Conservation (phyloP, 768 basidiomycete genomes). For the Russula olivacea region DNA sequence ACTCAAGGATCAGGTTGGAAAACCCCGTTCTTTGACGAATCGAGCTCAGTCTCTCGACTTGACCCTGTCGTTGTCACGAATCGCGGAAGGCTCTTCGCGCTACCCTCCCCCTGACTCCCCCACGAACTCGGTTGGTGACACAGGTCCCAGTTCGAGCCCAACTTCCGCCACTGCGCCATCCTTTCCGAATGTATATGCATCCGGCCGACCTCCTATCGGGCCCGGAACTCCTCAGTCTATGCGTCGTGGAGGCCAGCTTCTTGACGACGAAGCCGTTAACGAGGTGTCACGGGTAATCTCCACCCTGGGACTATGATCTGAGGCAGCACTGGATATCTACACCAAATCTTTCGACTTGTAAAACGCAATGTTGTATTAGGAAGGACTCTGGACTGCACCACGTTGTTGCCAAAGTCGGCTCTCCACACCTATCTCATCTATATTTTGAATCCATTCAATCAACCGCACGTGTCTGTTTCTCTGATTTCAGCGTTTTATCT, state of each 20-base stretch:
- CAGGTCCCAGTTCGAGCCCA: slow-evolving; percentile 74
- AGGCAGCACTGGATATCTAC: slow-evolving; percentile 17
- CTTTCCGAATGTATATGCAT: slow-evolving; percentile 79
- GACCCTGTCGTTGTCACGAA: slow-evolving; percentile 76
- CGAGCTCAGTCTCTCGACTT: slow-evolving; percentile 88
- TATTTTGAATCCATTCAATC: slow-evolving; percentile 18
- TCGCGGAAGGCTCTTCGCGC: slow-evolving; percentile 59
- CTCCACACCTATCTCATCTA: slow-evolving; percentile 18
- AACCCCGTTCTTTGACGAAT: slow-evolving; percentile 77
- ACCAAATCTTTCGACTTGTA: slow-evolving; percentile 18
- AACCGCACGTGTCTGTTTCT: slow-evolving; percentile 10
- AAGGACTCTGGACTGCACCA: slow-evolving; percentile 25
- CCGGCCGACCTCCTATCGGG: slow-evolving; percentile 34
- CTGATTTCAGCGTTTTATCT: slow-evolving; percentile 25
- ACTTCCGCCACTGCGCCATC: slow-evolving; percentile 70
- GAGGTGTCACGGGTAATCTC: slow-evolving; percentile 76
- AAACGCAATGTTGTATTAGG: slow-evolving; percentile 24
- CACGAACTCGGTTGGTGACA: slow-evolving; percentile 69
- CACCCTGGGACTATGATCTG: slow-evolving; percentile 35
- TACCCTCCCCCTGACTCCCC: slow-evolving; percentile 73
- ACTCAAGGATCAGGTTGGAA: slow-evolving; percentile 66
- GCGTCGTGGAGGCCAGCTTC: slow-evolving; percentile 29
- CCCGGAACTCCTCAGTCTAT: slow-evolving; percentile 29
- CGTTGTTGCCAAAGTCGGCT: slow-evolving; percentile 10
- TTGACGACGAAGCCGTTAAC: slow-evolving; percentile 56